Evolutionary conservation across 371 early-diverging fungal species (phyloP).

Genomic region (Mortierella sp.): DNA sequence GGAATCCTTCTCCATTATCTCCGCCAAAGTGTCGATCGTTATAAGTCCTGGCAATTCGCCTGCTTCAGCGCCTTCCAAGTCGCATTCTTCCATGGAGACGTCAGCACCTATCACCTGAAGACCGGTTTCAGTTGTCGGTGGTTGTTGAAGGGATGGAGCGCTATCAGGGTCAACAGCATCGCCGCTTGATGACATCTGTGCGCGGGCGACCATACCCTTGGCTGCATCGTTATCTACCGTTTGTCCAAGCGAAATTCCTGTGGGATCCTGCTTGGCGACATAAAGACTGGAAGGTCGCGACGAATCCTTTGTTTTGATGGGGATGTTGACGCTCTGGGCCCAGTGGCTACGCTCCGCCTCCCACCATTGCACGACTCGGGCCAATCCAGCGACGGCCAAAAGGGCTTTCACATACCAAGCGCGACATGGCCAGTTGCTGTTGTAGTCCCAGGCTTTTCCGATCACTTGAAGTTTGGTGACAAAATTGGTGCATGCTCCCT

Average conservation of each 20-base stretch:
- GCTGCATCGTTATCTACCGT: not conserved
- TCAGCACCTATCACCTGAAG: not conserved
- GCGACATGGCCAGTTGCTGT: conserved; percentile 72
- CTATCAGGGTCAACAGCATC: not conserved
- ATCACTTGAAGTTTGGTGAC: conserved; percentile 67
- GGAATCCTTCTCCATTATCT: conserved; percentile 35
- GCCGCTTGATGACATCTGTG: not conserved
- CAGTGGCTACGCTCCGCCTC: conserved; percentile 67
- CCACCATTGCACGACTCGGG: conserved; percentile 76
- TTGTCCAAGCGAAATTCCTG: not conserved
- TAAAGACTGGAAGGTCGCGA: conserved; percentile 45
- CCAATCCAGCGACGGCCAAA: conserved; percentile 69
- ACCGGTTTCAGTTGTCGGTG: not conserved
- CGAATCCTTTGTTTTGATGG: conserved; percentile 33
- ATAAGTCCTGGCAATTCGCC: conserved; percentile 14
- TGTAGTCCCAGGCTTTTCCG: conserved; percentile 66
- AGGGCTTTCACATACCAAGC: conserved; percentile 70
- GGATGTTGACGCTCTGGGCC: conserved; percentile 48
- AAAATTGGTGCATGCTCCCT: conserved; percentile 66
- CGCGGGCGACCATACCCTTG: not conserved
- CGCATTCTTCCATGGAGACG: not conserved
- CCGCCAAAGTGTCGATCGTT: conserved; percentile 37
- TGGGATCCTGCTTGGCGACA: conserved; percentile 17
- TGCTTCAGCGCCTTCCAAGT: not conserved
- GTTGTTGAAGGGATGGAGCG: not conserved